Conservation (phyloP, 1,284 basidiomycete species). For the Moesziomyces antarcticus region DNA sequence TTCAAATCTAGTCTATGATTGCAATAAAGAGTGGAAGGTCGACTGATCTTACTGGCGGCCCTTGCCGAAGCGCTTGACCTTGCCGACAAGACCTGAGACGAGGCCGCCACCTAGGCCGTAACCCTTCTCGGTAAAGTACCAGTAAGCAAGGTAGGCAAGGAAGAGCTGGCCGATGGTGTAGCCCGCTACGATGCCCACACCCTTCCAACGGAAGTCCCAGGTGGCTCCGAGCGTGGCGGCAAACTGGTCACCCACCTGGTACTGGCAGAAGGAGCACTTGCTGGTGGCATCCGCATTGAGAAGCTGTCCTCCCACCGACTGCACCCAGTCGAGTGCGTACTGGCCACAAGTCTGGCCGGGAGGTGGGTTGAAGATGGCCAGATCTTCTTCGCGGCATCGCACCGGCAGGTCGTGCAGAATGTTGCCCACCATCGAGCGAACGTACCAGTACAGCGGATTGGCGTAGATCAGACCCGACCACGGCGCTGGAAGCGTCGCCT, state of each 20-base stretch:
- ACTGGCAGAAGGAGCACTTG: conserved; percentile 54
- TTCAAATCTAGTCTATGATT: not conserved
- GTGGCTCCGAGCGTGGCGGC: conserved; percentile 37
- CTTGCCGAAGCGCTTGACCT: conserved; percentile 22
- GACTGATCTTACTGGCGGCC: conserved; percentile 11
- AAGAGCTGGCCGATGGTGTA: conserved; percentile 46
- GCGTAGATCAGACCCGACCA: conserved; percentile 56
- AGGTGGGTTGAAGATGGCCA: conserved; percentile 55
- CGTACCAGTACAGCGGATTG: conserved; percentile 61
- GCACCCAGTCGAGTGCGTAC: conserved; percentile 55
- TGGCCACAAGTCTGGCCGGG: conserved; percentile 43
- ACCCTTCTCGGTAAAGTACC: conserved; percentile 50
- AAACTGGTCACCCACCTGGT: conserved; percentile 48
- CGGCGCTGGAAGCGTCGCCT: conserved; percentile 47
- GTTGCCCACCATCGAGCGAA: conserved; percentile 57
- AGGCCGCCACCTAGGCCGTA: conserved; percentile 41
- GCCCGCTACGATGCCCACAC: conserved; percentile 48
- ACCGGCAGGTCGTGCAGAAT: conserved; percentile 57
- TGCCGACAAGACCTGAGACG: conserved; percentile 11
- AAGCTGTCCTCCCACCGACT: conserved; percentile 40
- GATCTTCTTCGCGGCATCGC: conserved; percentile 47
- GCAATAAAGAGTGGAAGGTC: too few species aligned
- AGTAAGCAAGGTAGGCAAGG: conserved; percentile 43
- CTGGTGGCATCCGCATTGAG: conserved; percentile 30
- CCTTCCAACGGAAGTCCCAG: conserved; percentile 55